These are phyloP conservation scores for Mycocentrospora acerina DNA, from an alignment of 2,329 filamentous ascomycete species.

Conservation along the genomic window DNA sequence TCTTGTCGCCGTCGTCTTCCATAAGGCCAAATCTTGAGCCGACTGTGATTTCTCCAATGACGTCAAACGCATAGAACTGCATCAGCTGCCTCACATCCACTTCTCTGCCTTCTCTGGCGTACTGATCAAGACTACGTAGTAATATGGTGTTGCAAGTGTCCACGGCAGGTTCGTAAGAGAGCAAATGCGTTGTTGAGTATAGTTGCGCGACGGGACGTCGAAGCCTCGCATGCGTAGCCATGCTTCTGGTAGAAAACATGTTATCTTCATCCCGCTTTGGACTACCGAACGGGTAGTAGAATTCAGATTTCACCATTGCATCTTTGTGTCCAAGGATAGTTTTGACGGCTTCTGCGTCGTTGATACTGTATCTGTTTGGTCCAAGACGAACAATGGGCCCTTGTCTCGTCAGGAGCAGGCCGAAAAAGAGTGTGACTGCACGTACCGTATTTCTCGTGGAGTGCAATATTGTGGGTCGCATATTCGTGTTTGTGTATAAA, in stretches of 20 bases:
- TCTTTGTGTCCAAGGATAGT: conserved; percentile 9
- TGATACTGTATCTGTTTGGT: conserved; percentile 17
- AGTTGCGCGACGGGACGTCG: conserved; percentile 39
- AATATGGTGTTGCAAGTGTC: conserved; percentile 39
- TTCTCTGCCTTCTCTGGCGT: conserved; percentile 13
- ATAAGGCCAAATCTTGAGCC: conserved; percentile 22
- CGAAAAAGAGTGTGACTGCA: background rate
- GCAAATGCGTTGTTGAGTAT: conserved; percentile 43
- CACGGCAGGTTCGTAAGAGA: conserved; percentile 44
- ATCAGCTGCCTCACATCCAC: conserved; percentile 49
- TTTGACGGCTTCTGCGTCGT: conserved; percentile 10
- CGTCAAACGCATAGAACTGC: conserved; percentile 54
- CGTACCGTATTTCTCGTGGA: conserved; percentile 45
- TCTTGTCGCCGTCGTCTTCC: conserved; percentile 13
- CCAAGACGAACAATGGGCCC: conserved; percentile 14
- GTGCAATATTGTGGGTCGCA: conserved; percentile 40
- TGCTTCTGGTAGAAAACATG: conserved; percentile 41
- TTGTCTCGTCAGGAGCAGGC: background rate
- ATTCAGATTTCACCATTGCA: conserved; percentile 6
- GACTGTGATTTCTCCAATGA: conserved; percentile 55
- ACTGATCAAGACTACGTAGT: conserved; percentile 29
- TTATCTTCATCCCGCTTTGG: conserved; percentile 22
- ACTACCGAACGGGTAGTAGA: conserved; percentile 29
- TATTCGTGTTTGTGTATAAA: conserved; percentile 42
- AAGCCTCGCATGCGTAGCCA: conserved; percentile 36